Base-by-base conservation (phyloP, 768 basidiomycete genomes). In the Hortiboletus campestris region DNA sequence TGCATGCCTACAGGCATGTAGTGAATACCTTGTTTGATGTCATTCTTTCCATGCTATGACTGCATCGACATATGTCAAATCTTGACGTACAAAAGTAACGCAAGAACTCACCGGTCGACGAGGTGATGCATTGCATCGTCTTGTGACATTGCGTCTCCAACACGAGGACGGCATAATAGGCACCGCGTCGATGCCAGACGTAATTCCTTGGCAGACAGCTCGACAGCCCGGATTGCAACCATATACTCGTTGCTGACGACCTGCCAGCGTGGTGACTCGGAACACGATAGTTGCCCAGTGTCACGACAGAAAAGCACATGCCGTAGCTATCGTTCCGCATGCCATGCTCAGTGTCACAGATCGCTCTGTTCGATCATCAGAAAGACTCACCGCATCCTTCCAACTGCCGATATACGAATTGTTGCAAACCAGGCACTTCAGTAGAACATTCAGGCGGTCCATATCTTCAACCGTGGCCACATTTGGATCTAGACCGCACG, bases 371-470 rank as follows among this genome's bases (percentile, higher is more conserved):
- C 22, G 17, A 31, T 25, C 13, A 6, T 29, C 19, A 13, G 16
- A 35, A 9, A 36, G 16, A 56, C 55, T 9, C 7, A 56, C 55
- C 17, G 55, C 39, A 36, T 3, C 6, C 20, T 46, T 41, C 55
- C 55, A 56, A 14, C 9, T 16, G 14, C 31, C 34, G n/a, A 47
- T 8, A 13, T 6, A 29, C 6, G n/a, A 2, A 9, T 12, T 6
- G 8, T 14, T 6, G 22, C 51, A 53, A 6, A 3, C 4, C 44
- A 46, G 6, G 17, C 44, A 53, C 29, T 16, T 38, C 3, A 53
- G 9, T 20, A 44, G 32, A 25, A 53, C 57, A 32, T 58, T 55
- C 9, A 35, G 28, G 44, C 43, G 35, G 32, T 53, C 57, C 51
- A 49, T 40, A 14, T 57, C 51, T 19, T 51, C 31, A 13, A 39